Evolutionary conservation across 441 rosid genomes (phyloP).

Genomic region (Metrosideros polymorpha): DNA sequence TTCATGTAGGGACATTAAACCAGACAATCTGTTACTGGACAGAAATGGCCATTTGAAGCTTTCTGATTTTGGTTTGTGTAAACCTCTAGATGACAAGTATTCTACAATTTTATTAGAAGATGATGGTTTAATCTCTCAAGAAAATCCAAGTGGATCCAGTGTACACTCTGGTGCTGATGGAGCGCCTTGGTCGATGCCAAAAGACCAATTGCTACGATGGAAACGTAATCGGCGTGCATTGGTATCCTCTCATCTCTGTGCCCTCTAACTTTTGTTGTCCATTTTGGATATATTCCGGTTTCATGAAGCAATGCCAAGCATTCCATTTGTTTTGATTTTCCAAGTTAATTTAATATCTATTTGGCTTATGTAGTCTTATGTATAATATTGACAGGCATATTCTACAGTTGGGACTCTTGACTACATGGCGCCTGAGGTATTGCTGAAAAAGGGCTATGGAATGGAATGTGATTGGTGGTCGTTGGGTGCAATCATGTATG

Average conservation of each 20-base stretch:
- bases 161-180: constrained; percentile 36
- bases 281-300: background rate
- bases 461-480: constrained; percentile 99
- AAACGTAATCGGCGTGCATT: constrained; percentile 92
- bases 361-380: constrained; percentile 2
- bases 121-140: constrained; percentile 45
- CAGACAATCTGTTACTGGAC: constrained; percentile 88
- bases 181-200: constrained; percentile 82
- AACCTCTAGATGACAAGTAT: constrained; percentile 85
- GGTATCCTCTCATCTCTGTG: constrained; percentile 34
- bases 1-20: constrained; percentile 76
- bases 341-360: background rate
- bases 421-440: constrained; percentile 95
- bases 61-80: constrained; percentile 96
- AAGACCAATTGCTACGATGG: constrained; percentile 73
- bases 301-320: background rate
- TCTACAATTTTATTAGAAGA: constrained; percentile 69
- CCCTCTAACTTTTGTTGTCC: background rate
- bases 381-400: constrained; percentile 53
- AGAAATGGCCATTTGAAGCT: constrained; percentile 94
- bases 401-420: constrained; percentile 98
- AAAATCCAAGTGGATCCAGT: constrained; percentile 26
- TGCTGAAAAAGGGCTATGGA: constrained; percentile 88
- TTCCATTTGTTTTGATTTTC: background rate
- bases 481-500: constrained; percentile 87